Conservation (phyloP, 305 asterid species). For the Striga hermonthica region DNA sequence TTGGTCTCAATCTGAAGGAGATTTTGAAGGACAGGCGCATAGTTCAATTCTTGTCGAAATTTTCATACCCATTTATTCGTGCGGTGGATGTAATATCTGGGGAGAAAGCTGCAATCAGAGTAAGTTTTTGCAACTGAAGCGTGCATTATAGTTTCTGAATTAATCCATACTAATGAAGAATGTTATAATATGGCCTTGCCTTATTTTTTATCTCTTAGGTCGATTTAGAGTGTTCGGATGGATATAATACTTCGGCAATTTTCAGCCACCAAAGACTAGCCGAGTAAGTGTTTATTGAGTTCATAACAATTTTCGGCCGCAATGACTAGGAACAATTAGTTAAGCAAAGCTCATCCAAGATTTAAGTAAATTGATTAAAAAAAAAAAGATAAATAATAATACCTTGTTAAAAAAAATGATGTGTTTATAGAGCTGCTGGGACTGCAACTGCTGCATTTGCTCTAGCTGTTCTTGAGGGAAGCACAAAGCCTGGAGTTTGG, state of each 20-base stretch:
- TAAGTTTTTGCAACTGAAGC: background rate
- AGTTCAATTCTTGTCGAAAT: background rate
- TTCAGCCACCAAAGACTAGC: conserved; percentile 49
- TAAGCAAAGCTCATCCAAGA: too few relatives aligned
- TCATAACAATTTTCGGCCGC: too few relatives aligned
- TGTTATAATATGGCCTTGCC: too few relatives aligned
- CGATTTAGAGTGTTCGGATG: conserved; percentile 45
- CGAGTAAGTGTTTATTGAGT: conserved; percentile 27
- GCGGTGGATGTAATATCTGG: conserved; percentile 2
- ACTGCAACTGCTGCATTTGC: conserved; percentile 42
- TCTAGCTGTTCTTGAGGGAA: conserved; percentile 53
- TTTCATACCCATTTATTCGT: conserved; percentile 15
- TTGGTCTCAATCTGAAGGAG: background rate
- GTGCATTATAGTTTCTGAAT: too few relatives aligned
- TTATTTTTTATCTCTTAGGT: conserved; percentile 27
- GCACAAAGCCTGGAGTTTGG: conserved; percentile 56
- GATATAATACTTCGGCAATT: conserved; percentile 40
- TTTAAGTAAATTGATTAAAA: too few relatives aligned
- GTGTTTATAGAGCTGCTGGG: conserved; percentile 43
- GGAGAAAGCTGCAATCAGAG: conserved; percentile 1
- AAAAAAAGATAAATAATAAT: too few relatives aligned
- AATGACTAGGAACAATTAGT: too few relatives aligned
- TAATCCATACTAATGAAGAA: too few relatives aligned
- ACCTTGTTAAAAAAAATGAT: background rate
- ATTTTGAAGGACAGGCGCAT: background rate